Conservation (phyloP, 2,329 filamentous ascomycete genomes). For the Colletotrichum filicis region DNA sequence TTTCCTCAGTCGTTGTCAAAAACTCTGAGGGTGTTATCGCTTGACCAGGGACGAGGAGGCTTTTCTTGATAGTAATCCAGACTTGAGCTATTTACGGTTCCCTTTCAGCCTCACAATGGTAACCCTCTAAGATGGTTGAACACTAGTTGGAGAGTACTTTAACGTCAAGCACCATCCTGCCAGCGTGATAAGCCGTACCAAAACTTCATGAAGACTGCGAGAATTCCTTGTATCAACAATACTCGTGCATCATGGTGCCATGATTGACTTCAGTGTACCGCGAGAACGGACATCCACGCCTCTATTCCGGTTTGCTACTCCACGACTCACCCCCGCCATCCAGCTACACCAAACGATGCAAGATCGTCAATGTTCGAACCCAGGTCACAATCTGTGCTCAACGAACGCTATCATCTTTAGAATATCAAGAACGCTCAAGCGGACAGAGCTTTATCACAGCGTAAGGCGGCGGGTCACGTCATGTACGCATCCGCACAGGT, state of each 20-base stretch:
- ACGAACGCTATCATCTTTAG: background rate
- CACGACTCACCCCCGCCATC: background rate
- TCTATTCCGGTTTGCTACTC: background rate
- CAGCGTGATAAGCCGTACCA: too few species aligned
- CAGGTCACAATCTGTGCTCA: background rate
- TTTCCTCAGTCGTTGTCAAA: too few species aligned
- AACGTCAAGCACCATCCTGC: background rate
- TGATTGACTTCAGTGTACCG: background rate
- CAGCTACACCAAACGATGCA: background rate
- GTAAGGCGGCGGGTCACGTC: background rate
- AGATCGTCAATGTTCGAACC: background rate
- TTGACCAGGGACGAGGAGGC: background rate
- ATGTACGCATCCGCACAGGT: background rate
- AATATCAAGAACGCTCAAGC: too few species aligned
- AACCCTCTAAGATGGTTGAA: background rate
- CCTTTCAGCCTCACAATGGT: background rate
- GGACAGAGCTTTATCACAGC: background rate
- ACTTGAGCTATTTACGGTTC: background rate
- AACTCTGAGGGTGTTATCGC: background rate
- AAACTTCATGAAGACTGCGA: too few species aligned
- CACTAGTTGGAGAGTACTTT: too few species aligned
- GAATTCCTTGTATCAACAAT: background rate
- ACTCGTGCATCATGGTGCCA: background rate
- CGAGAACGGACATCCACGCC: background rate
- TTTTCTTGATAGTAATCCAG: background rate